Evolutionary conservation across 768 basidiomycete species (phyloP).

Genomic region (Mycena amicta): DNA sequence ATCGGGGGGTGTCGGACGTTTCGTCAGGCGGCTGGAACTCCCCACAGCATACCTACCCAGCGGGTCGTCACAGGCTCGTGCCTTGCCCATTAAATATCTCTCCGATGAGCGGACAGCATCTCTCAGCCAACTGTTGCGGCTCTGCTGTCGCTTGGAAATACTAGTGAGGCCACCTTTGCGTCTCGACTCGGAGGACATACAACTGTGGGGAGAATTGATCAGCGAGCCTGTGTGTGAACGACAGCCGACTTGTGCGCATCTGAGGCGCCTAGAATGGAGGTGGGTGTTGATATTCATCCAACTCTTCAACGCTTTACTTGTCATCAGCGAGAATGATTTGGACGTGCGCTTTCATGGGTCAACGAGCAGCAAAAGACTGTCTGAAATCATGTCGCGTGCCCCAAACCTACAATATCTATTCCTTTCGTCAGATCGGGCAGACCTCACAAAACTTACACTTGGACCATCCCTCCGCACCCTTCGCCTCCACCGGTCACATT

Average conservation of each 20-base stretch:
- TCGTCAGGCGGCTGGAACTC: constrained; percentile 11
- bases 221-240: constrained; percentile 1
- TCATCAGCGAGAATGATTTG: constrained; percentile 13
- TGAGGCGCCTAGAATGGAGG: constrained; percentile 18
- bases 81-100: too few species aligned
- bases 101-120: too few species aligned
- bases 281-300: not conserved
- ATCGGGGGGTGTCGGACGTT: constrained; percentile 4
- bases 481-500: constrained; percentile 14
- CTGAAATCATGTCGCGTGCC: constrained; percentile 6
- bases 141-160: constrained; percentile 9
- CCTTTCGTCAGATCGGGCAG: constrained; percentile 4
- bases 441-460: constrained; percentile 4
- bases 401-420: constrained; percentile 13
- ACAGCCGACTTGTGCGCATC: not conserved
- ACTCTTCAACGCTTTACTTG: not conserved
- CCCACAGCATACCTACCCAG: not conserved
- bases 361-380: constrained; percentile 2
- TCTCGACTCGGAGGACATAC: constrained; percentile 14
- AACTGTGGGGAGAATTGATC: constrained; percentile 9
- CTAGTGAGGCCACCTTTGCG: constrained; percentile 7
- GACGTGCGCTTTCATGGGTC: constrained; percentile 9
- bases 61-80: not conserved
- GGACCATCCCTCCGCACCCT: constrained; percentile 11
- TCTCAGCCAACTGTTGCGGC: constrained; percentile 5